Evolutionary conservation across 2,329 filamentous ascomycete genomes (phyloP), one percentile per base, ranked within the genome.

Genomic region (Phaeosphaeriaceae sp.): DNA sequence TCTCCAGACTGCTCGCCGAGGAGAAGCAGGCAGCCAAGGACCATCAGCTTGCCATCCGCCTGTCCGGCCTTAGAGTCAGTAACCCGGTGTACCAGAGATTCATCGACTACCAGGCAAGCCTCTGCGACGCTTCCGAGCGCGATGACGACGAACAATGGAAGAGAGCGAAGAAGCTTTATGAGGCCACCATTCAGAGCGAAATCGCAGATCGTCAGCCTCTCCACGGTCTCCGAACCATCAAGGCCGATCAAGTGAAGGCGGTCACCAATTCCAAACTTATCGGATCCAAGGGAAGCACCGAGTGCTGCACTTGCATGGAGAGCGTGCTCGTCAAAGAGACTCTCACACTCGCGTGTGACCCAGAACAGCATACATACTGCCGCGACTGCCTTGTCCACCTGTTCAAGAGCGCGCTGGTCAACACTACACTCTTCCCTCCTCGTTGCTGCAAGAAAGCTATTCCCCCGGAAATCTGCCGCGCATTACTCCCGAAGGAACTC

Each of bases 281-380:
- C 36, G 24, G 46, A 17, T 51, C 51, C 5, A 42, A 53, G 15
- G 31, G 24, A 2, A 31, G 41, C 11, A 49, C 19, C 5, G 53
- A 53, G 21, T 61, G 58, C 31, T 42, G 27, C 33, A 51, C 54
- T 40, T 61, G 58, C 27, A 53, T 59, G 53, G 57, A 61, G n/a
- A 9, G 31, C 0, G 40, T 51, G 2, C 20, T 41, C 7, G 47
- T 1, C 19, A 50, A 51, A 31, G 41, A 51, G 11, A 56, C 57
- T 1, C 45, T 61, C 6, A 52, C 24, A 11, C 51, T 68, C 2
- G 31, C 53, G 6, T 63, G 63, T 20, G 52, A 56, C 11, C 57
- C 60, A 3, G 56, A 63, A 31, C 40, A 36, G 20, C 67, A 73
- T 48, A 53, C 48, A 6, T 75, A 72, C 56, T 75, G 72, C 48